Evolutionary conservation across 345 rosid genomes (phyloP).

Genomic region (Populus alba): DNA sequence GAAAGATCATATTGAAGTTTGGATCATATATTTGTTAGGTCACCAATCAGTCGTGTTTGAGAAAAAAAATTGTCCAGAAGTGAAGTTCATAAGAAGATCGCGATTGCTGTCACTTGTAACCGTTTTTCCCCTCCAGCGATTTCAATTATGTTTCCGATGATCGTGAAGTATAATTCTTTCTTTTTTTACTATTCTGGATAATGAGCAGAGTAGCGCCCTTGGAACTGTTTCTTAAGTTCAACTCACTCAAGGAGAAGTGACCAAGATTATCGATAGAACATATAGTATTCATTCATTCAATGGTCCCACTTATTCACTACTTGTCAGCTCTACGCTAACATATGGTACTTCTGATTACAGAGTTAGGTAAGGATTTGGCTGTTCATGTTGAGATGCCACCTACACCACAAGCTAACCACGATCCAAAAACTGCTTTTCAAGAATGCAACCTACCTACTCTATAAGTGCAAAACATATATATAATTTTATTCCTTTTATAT

Average conservation of each 20-base stretch:
- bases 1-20: too few relatives aligned
- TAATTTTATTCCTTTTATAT: too few relatives aligned
- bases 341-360: conserved; percentile 1
- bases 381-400: conserved; percentile 9
- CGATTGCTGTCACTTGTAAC: background rate
- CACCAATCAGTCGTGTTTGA: background rate
- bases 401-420: background rate
- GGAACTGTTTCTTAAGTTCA: background rate
- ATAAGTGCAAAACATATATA: too few relatives aligned
- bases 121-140: background rate
- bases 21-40: too few relatives aligned
- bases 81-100: too few relatives aligned
- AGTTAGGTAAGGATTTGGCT: conserved; percentile 22
- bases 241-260: conserved; percentile 5
- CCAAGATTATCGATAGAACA: background rate
- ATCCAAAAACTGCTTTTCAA: background rate
- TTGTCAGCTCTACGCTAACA: background rate
- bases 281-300: background rate
- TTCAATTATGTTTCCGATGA: background rate
- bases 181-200: background rate
- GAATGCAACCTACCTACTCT: background rate
- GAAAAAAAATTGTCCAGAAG: background rate
- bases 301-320: conserved; percentile 2
- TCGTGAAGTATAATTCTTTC: background rate
- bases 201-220: background rate